Conservation (phyloP, 257 asterid genomes). For the Solanum rostratum region DNA sequence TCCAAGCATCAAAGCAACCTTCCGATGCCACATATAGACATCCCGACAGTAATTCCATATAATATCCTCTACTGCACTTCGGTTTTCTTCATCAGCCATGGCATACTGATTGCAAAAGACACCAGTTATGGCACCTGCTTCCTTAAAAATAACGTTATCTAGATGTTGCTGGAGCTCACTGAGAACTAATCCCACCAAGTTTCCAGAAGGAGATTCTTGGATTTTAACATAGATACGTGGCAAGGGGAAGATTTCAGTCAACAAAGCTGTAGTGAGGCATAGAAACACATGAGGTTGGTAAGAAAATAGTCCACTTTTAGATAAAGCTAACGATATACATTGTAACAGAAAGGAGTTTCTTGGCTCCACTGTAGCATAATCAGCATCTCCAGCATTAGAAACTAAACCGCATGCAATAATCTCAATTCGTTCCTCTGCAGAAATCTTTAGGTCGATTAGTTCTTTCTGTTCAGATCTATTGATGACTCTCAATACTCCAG, state of each 20-base stretch:
- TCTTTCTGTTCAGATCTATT: conserved; percentile 57
- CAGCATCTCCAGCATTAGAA: conserved; percentile 18
- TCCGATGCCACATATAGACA: conserved; percentile 61
- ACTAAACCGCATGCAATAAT: conserved; percentile 32
- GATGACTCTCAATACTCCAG: conserved; percentile 63
- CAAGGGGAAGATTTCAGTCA: conserved; percentile 73
- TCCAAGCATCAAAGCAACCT: conserved; percentile 37
- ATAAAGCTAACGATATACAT: conserved; percentile 62
- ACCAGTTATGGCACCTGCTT: conserved; percentile 80
- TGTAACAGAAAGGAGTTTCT: conserved; percentile 37
- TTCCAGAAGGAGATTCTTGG: conserved; percentile 25
- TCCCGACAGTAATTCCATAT: conserved; percentile 70
- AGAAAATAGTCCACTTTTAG: conserved; percentile 61
- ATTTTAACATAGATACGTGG: conserved; percentile 32
- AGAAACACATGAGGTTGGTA: conserved; percentile 31
- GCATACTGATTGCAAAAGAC: conserved; percentile 71
- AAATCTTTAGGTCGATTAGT: conserved; percentile 28
- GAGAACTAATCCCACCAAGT: conserved; percentile 14
- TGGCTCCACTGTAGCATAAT: conserved; percentile 12
- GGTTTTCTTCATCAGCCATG: conserved; percentile 47
- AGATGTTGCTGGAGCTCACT: conserved; percentile 47
- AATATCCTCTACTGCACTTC: conserved; percentile 47
- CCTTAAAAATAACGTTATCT: conserved; percentile 50
- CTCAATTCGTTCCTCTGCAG: conserved; percentile 47
- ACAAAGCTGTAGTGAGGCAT: conserved; percentile 52